phyloP scores from a whole-genome alignment of 164 flowering plant species.

The Euptelea pleiosperma region DNA sequence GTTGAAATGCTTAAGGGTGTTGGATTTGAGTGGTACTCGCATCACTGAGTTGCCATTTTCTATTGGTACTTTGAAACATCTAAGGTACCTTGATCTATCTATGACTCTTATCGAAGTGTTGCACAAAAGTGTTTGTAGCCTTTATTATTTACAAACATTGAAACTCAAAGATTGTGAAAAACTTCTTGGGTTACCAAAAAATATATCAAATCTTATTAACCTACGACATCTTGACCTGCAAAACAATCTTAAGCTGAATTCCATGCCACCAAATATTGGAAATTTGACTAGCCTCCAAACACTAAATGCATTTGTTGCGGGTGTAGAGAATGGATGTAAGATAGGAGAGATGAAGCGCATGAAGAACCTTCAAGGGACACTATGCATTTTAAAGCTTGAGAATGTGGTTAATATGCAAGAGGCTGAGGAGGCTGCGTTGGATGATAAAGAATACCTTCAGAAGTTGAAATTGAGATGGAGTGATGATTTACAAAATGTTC shows the following conservation, averaged over 20 bases:
- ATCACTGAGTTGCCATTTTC: background rate
- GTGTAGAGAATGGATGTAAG: background rate
- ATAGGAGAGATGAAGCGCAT: conserved; percentile 14
- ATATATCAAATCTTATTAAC: background rate
- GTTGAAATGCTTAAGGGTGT: background rate
- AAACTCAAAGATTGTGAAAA: background rate
- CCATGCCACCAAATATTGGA: conserved; percentile 11
- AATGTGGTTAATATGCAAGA: background rate
- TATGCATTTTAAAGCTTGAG: conserved; percentile 9
- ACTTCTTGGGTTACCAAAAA: background rate
- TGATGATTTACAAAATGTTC: no score
- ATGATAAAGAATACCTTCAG: background rate
- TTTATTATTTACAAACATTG: conserved; percentile 10
- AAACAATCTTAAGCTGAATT: no score
- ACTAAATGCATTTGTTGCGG: conserved; percentile 1
- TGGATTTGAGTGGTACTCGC: background rate
- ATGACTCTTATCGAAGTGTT: background rate
- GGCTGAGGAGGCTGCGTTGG: background rate
- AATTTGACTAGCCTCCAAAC: background rate
- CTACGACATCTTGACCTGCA: conserved; percentile 3
- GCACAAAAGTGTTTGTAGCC: conserved; percentile 1
- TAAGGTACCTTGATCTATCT: conserved; percentile 1
- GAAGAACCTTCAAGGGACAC: conserved; percentile 4
- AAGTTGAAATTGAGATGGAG: conserved; percentile 3
- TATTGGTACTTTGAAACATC: background rate